Conservation (phyloP, 306 rosid species). For the Vigna unguiculata region DNA sequence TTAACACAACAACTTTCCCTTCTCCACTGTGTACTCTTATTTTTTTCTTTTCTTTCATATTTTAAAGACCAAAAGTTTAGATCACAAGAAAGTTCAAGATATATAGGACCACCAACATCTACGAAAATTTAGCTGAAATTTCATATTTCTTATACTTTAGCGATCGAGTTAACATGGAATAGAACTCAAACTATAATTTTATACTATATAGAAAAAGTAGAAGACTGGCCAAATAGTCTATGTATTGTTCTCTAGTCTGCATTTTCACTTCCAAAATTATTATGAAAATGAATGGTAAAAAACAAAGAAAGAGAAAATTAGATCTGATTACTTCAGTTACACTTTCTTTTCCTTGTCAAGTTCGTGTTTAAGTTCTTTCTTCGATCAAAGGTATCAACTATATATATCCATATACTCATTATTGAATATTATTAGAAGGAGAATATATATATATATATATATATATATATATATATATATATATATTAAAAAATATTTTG, state of each 20-base stretch:
- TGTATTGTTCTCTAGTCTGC: conserved; percentile 3
- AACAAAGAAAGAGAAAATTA: not conserved
- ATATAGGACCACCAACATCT: not conserved
- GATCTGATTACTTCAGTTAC: conserved; percentile 35
- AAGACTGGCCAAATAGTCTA: conserved; percentile 7
- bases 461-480: not conserved
- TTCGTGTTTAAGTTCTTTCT: not conserved
- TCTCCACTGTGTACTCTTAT: not conserved
- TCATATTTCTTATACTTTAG: not conserved
- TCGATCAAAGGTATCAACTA: not conserved
- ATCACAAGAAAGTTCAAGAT: not conserved
- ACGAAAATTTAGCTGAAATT: not conserved
- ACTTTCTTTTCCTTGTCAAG: not conserved
- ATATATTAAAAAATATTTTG: too few relatives aligned
- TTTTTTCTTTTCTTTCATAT: not conserved
- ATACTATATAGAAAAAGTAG: not conserved
- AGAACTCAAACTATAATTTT: not conserved
- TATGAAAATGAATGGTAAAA: conserved; percentile 8
- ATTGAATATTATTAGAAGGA: conserved; percentile 1
- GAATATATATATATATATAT: not conserved
- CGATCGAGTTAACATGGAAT: not conserved
- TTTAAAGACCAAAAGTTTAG: not conserved
- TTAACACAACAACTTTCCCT: conserved; percentile 25
- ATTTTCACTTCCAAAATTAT: conserved; percentile 20
- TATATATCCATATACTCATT: not conserved